These are phyloP conservation scores for Ceratocystis eucalypticola DNA, from an alignment of 2,329 filamentous ascomycete genomes.

Conservation along the genomic window DNA sequence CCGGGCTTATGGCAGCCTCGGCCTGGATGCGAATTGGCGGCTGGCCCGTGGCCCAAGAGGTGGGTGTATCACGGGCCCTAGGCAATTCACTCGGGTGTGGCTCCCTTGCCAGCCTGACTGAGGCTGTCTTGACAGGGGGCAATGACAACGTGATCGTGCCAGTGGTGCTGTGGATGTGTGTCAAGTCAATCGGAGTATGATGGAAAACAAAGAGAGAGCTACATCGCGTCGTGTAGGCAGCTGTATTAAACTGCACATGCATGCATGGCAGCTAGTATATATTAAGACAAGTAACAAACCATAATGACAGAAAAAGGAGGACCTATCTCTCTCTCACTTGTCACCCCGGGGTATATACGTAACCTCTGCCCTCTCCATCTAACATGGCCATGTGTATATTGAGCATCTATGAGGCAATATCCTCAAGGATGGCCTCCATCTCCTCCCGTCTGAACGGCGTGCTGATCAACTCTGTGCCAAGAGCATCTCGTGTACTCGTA, in stretches of 20 bases:
- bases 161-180: constrained; percentile 80
- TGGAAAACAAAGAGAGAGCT: background rate
- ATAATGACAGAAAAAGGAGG: too few species aligned
- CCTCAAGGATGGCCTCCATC: constrained; percentile 76
- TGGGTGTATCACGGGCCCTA: constrained; percentile 33
- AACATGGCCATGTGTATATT: background rate
- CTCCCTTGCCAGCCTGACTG: constrained; percentile 71
- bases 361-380: constrained; percentile 8
- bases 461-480: constrained; percentile 74
- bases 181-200: constrained; percentile 58
- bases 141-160: constrained; percentile 98
- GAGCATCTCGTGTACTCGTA: constrained; percentile 68
- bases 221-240: background rate
- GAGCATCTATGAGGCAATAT: constrained; percentile 28
- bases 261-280: constrained; percentile 11
- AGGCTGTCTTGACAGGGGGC: constrained; percentile 87
- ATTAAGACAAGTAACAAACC: background rate
- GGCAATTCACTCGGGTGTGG: constrained; percentile 55
- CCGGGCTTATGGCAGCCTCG: constrained; percentile 57
- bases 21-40: constrained; percentile 64
- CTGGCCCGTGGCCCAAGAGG: constrained; percentile 58
- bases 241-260: background rate
- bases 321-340: too few species aligned
- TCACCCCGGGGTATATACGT: too few species aligned
- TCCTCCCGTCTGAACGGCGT: constrained; percentile 81